phyloP scores from a whole-genome alignment of 2,329 filamentous ascomycete species.

The Fusarium palustre region DNA sequence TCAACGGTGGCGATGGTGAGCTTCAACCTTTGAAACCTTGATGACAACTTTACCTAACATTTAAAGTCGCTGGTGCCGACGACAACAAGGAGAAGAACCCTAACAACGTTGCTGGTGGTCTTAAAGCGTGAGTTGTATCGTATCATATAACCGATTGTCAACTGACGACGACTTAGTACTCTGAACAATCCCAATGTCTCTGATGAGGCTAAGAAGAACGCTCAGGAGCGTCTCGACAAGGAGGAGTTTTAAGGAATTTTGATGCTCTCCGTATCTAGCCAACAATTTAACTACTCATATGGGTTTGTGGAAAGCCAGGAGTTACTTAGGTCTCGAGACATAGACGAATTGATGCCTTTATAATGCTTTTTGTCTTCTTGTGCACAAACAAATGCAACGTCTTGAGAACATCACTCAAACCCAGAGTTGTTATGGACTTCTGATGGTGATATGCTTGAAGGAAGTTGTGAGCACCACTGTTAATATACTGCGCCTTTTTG shows the following conservation, averaged over 20 bases:
- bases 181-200: constrained; percentile 68
- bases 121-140: constrained; percentile 60
- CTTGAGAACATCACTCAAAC: background rate
- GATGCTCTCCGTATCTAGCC: background rate
- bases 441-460: background rate
- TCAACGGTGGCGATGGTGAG: constrained; percentile 57
- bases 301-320: background rate
- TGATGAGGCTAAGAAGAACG: constrained; percentile 66
- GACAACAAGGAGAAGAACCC: constrained; percentile 62
- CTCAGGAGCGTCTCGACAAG: constrained; percentile 62
- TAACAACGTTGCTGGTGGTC: constrained; percentile 63
- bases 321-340: background rate
- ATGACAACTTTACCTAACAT: background rate
- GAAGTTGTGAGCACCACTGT: too few species aligned
- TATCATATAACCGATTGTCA: too few species aligned
- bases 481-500: too few species aligned
- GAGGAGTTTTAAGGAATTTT: constrained; percentile 24
- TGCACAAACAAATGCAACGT: background rate
- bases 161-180: constrained; percentile 50
- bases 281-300: background rate
- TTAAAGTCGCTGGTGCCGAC: constrained; percentile 48
- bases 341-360: background rate
- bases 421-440: background rate
- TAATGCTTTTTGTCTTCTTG: background rate
- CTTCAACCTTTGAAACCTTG: background rate